Percentiles rank a stretch among this genome's conserved stretches.
Conservation (phyloP, 768 basidiomycete genomes). For the Pisolithus tinctorius region DNA sequence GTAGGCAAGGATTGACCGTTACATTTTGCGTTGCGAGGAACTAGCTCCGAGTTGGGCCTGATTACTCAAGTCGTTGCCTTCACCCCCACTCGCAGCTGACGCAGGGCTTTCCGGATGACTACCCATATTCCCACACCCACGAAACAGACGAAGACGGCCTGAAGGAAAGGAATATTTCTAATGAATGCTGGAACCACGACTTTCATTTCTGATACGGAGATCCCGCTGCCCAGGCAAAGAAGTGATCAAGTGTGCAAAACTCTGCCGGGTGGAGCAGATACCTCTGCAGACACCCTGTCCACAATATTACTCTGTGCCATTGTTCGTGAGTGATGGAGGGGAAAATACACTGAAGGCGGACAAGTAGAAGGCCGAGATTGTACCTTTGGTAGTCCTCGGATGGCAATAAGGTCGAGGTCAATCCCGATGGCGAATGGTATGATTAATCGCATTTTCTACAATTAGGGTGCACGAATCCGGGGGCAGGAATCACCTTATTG, state of each 20-base stretch:
- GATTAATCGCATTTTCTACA: not conserved
- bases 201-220: constrained; percentile 45
- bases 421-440: constrained; percentile 31
- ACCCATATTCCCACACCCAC: constrained; percentile 69
- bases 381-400: constrained; percentile 51
- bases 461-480: not conserved
- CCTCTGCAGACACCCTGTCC: constrained; percentile 60
- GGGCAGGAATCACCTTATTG: constrained; percentile 42
- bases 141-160: constrained; percentile 65
- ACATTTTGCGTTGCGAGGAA: too few species aligned
- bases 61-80: too few species aligned
- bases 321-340: not conserved
- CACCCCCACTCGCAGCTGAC: constrained; percentile 15
- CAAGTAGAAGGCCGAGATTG: constrained; percentile 59
- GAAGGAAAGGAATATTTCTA: constrained; percentile 45
- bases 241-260: not conserved
- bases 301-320: constrained; percentile 67
- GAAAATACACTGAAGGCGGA: not conserved
- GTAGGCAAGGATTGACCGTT: too few species aligned
- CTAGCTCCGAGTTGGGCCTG: too few species aligned
- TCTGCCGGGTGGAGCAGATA: constrained; percentile 17
- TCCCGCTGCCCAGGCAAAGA: constrained; percentile 29
- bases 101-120: constrained; percentile 30
- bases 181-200: constrained; percentile 53
- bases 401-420: constrained; percentile 49